Conservation (phyloP, 176 grass and related monocot species). For the Puya raimondii region DNA sequence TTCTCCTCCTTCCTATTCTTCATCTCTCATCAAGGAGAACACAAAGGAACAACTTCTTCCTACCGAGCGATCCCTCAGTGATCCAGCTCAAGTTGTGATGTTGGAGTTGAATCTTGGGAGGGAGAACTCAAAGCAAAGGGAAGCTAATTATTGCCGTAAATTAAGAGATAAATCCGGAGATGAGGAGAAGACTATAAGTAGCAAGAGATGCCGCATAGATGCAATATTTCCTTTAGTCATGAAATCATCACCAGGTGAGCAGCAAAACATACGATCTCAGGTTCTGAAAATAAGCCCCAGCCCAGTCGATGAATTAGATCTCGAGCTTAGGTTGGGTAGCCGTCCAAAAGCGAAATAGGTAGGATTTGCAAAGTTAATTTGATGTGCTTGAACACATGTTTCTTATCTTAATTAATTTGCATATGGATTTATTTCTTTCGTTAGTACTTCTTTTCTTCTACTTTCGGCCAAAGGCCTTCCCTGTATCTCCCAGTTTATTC, state of each 20-base stretch:
- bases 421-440: neutral
- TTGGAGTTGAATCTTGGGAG: neutral
- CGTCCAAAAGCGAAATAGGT: constrained; percentile 2
- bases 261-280: neutral
- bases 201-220: constrained; percentile 1
- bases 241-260: neutral
- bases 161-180: neutral
- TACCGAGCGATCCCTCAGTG: neutral
- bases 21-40: too few species aligned
- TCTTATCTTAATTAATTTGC: neutral
- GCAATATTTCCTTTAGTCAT: neutral
- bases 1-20: too few species aligned
- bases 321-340: constrained; percentile 19
- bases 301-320: constrained; percentile 10
- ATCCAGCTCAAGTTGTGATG: neutral
- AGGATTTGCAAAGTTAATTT: neutral
- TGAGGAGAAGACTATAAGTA: neutral
- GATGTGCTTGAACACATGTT: neutral
- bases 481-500: neutral
- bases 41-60: neutral
- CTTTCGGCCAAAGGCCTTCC: constrained; percentile 1
- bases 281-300: neutral
- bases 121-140: neutral
- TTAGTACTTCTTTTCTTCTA: neutral
- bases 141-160: neutral